Evolutionary conservation across 208 protist genomes (phyloP).

Genomic region (Crithidia bombi): DNA sequence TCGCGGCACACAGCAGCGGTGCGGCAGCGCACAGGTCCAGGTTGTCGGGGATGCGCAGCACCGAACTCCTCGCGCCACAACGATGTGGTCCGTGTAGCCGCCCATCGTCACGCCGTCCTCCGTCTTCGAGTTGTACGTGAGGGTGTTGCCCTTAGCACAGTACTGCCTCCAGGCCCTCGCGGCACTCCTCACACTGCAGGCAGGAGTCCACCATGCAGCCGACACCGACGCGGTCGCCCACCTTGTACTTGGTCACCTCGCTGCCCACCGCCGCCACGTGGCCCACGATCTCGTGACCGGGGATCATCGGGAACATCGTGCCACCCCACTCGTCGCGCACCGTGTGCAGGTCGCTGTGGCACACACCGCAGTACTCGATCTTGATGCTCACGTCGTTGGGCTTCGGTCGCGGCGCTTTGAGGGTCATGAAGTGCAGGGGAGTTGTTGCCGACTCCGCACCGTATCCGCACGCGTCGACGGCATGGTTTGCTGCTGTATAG

Average conservation of each 20-base stretch:
- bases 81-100: slow-evolving; percentile 76
- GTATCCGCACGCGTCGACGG: slow-evolving; percentile 43
- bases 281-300: slow-evolving; percentile 83
- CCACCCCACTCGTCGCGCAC: slow-evolving; percentile 65
- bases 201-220: slow-evolving; percentile 93
- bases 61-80: slow-evolving; percentile 69
- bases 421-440: slow-evolving; percentile 45
- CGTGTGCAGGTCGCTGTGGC: slow-evolving; percentile 83
- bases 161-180: slow-evolving; percentile 75
- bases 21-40: slow-evolving; percentile 65
- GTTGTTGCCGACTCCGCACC: slow-evolving; percentile 43
- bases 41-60: slow-evolving; percentile 68
- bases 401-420: slow-evolving; percentile 49
- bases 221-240: slow-evolving; percentile 84
- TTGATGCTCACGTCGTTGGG: slow-evolving; percentile 71
- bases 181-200: slow-evolving; percentile 61
- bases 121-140: slow-evolving; percentile 64
- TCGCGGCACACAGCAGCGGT: slow-evolving; percentile 90
- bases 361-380: slow-evolving; percentile 83
- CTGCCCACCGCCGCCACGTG: slow-evolving; percentile 67
- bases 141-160: slow-evolving; percentile 54
- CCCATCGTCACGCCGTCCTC: slow-evolving; percentile 50
- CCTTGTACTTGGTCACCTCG: slow-evolving; percentile 77
- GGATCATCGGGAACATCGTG: slow-evolving; percentile 61
- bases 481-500: neutral